Evolutionary conservation across 2,329 filamentous ascomycete genomes (phyloP), one percentile per base, ranked within the genome.

Genomic region (Colletotrichum sp.): DNA sequence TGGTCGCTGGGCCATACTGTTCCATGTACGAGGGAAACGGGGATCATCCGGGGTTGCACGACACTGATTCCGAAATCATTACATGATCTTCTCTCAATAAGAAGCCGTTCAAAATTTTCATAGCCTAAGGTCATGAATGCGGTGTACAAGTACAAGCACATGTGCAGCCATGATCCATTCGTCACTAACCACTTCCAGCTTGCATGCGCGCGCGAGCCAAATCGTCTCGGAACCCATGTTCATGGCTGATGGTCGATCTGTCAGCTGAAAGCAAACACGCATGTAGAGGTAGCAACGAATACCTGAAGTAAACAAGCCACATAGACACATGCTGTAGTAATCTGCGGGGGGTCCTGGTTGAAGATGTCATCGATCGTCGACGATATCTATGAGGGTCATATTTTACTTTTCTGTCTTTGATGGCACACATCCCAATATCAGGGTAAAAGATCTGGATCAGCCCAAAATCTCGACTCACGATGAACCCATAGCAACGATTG

Each of bases 21-120:
- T 12, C 73, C 73, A 68, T 75, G 73, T 48, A 21, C 8, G 56
- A 24, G 24, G 15, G 26, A 8, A 55, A 56, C 73, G 70, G 70
- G 56, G 73, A n/a, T n/a, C 32, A 62, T 65, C 70, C 34, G 73
- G 73, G 73, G 73, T 69, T 58, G 24, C 28, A 21, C 26, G 38
- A 69, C 30, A 21, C 34, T 66, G 36, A 48, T 34, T 34, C 36
- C 73, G 38, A 43, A 43, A 73, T 36, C 43, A 75, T 73, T 70
- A 34, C 56, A 75, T 75, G 70, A 75, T 73, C 69, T 30, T 8
- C 34, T 62, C 21, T 73, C 70, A 36, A 6, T 3, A 48, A 26
- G 64, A 34, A 28, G 9, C 16, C 16, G 52, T 69, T n/a, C 21
- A 56, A 48, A 26, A n/a, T 3, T 28, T 15, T 58, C 26, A 62